phyloP scores from a whole-genome alignment of 192 early-diverging fungal species.

The Entophlyctis helioformis region DNA sequence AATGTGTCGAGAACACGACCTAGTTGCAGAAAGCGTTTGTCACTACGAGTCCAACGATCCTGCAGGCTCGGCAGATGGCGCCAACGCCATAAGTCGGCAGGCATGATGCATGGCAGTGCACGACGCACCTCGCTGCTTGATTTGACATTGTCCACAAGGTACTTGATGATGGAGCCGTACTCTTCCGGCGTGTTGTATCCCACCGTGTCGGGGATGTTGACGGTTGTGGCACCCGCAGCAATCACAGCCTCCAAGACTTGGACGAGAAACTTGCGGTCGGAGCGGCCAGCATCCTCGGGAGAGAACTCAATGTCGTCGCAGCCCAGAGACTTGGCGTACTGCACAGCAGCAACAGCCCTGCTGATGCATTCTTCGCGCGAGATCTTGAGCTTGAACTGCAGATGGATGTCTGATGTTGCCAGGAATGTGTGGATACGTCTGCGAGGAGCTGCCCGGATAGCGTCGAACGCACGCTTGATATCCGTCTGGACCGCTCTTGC shows the following conservation, averaged over 20 bases:
- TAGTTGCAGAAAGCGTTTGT: background rate
- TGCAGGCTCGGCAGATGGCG: too few species aligned
- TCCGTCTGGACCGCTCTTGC: slow-evolving; percentile 75
- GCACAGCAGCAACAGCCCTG: slow-evolving; percentile 68
- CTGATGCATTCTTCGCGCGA: slow-evolving; percentile 71
- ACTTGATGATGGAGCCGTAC: slow-evolving; percentile 76
- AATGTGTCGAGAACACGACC: slow-evolving; percentile 88
- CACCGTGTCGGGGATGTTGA: slow-evolving; percentile 98
- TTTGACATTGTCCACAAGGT: slow-evolving; percentile 60
- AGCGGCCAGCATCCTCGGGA: slow-evolving; percentile 88
- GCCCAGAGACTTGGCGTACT: slow-evolving; percentile 60
- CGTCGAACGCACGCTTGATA: slow-evolving; percentile 83
- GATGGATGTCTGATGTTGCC: slow-evolving; percentile 93
- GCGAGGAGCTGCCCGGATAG: slow-evolving; percentile 70
- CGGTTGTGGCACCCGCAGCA: slow-evolving; percentile 81
- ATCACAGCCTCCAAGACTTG: slow-evolving; percentile 67
- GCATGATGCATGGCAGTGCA: too few species aligned
- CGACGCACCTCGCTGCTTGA: slow-evolving; percentile 53
- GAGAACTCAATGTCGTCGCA: slow-evolving; percentile 88
- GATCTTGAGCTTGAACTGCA: slow-evolving; percentile 90
- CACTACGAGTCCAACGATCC: too few species aligned
- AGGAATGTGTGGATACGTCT: slow-evolving; percentile 92
- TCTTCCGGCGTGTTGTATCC: slow-evolving; percentile 89
- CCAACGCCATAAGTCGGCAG: too few species aligned
- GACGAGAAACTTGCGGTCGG: slow-evolving; percentile 78